These are phyloP conservation scores for Cordyceps fumosorosea DNA, from an alignment of 2,329 filamentous ascomycete genomes.

Conservation along the genomic window DNA sequence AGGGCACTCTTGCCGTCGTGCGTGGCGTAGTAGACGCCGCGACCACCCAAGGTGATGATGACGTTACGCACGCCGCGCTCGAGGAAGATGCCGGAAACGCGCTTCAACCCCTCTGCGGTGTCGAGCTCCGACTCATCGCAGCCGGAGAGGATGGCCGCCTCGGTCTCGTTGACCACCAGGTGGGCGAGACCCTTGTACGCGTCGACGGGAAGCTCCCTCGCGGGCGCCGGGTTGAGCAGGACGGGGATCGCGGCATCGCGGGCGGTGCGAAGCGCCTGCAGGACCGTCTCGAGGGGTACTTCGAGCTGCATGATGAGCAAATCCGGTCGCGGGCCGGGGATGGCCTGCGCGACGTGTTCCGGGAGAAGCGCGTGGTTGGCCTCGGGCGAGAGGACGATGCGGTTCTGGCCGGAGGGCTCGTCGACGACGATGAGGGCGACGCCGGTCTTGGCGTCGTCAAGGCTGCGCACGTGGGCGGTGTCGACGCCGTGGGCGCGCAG, in stretches of 20 bases:
- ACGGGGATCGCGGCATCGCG: slow-evolving; percentile 46
- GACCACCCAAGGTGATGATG: slow-evolving; percentile 75
- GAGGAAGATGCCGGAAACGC: slow-evolving; percentile 56
- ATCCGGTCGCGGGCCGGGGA: slow-evolving; percentile 41
- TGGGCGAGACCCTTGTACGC: slow-evolving; percentile 66
- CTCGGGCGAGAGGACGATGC: slow-evolving; percentile 67
- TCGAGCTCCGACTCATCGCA: slow-evolving; percentile 44
- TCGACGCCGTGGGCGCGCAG: slow-evolving; percentile 58
- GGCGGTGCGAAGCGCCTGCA: slow-evolving; percentile 51
- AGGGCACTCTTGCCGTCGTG: slow-evolving; percentile 35
- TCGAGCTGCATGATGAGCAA: slow-evolving; percentile 74
- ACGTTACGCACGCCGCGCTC: slow-evolving; percentile 65
- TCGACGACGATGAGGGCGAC: slow-evolving; percentile 73
- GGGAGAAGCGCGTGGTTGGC: slow-evolving; percentile 53
- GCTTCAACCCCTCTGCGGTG: slow-evolving; percentile 34
- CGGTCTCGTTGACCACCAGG: slow-evolving; percentile 84
- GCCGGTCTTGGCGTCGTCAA: slow-evolving; percentile 50
- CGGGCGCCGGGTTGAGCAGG: slow-evolving; percentile 81
- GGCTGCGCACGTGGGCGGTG: slow-evolving; percentile 43
- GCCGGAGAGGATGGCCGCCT: slow-evolving; percentile 67
- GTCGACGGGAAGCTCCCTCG: slow-evolving; percentile 58
- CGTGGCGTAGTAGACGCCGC: slow-evolving; percentile 65
- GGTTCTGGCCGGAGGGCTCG: slow-evolving; percentile 64
- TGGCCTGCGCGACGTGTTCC: slow-evolving; percentile 25
- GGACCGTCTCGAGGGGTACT: slow-evolving; percentile 59